Conservation (phyloP, 2,329 filamentous ascomycete genomes). For the Pseudogymnoascus sp. region DNA sequence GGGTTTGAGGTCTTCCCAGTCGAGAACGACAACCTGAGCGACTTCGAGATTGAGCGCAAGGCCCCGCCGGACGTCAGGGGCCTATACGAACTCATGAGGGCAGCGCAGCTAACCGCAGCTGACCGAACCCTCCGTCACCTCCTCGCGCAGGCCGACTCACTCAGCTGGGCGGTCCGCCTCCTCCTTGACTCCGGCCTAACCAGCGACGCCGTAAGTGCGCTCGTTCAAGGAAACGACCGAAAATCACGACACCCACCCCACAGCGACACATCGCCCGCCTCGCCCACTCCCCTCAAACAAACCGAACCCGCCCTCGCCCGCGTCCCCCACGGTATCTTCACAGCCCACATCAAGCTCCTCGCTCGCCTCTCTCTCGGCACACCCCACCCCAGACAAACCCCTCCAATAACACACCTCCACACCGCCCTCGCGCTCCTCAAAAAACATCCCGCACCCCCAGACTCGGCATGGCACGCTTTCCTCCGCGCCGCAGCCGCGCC, state of each 20-base stretch:
- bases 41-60: conserved; percentile 58
- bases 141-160: neutral
- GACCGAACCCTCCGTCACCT: neutral
- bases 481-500: conserved; percentile 16
- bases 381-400: neutral
- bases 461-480: neutral
- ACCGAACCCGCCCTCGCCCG: conserved; percentile 38
- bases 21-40: conserved; percentile 50
- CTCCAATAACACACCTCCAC: neutral
- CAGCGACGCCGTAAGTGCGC: neutral
- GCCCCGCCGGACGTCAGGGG: conserved; percentile 51
- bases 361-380: conserved; percentile 32
- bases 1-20: conserved; percentile 47
- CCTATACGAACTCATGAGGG: conserved; percentile 52
- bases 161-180: neutral
- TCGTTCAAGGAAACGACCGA: neutral
- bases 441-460: neutral
- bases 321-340: conserved; percentile 33
- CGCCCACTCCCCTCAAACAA: neutral
- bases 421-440: neutral
- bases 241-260: neutral
- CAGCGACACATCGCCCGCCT: conserved; percentile 25
- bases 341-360: conserved; percentile 46
- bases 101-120: neutral
- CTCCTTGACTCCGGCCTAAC: neutral